Base-by-base conservation (phyloP, 140 eudicot species). In the Anethum foeniculum region DNA sequence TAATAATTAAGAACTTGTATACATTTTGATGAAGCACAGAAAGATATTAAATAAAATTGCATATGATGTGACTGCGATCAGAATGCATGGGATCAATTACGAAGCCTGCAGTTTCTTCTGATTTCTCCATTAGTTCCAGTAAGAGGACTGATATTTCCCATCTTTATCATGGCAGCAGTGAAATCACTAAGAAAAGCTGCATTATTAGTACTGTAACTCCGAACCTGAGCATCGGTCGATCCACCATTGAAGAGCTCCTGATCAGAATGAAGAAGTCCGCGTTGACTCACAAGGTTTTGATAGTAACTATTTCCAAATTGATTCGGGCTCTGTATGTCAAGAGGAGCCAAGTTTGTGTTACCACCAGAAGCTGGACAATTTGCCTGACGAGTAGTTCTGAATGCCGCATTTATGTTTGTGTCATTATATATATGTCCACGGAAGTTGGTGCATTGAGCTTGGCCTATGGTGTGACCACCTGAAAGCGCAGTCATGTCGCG, bases 401-500 rank as follows among this genome's bases (percentile, higher is more conserved):
- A 72, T 9, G 30, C 48, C 0, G 77, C 49, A 9, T 72, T 19
- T 19, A 72, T 72, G 48, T 72, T 39, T 9, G 77, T 72, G 77
- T 72, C 77, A 23, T 72, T 72, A 19, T 72, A 72, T 0, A 72
- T 72, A 32, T 72, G 77, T 8, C 51, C 77, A 1, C 77, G 49
- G 15, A 72, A 72, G 48, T 72, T 72, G 77, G 6, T 38, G 4
- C 77, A 72, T 10, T 72, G 77, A 44, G 77, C 77, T 23, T 34
- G 77, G 52, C 77, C 54, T 72, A 41, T 41, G 14, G 77, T 72
- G 80, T 54, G 68, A 4, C 87, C 87, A 84, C 96, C 96, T 44
- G 93, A 89, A n/a, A 92, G 80, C 36, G 90, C 93, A 36, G 86
- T 90, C 97, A 90, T 87, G 60, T 92, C 96, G 19, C 90, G 79